Evolutionary conservation across 176 grass and related monocot species (phyloP), one percentile per base, ranked within the genome.

Genomic region (Avena atlantica): DNA sequence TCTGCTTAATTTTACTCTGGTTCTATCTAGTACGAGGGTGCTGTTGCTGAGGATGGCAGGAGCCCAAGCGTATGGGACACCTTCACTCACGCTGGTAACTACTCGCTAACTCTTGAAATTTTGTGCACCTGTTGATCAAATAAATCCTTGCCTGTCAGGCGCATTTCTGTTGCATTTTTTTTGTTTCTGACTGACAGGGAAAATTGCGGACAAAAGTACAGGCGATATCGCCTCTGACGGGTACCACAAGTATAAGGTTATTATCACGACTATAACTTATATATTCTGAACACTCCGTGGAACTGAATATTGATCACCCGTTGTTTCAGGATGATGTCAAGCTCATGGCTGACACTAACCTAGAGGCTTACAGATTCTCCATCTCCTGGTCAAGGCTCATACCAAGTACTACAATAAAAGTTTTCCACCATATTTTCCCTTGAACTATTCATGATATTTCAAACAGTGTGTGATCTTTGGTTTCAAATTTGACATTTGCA

Each of bases 371-470:
- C 44, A 89, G 87, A 68, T 91, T 96, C 69, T 96, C 94, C 73
- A 96, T 96, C 50, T 89, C 94, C 20, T 96, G 94, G 94, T 53
- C 94, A 58, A 93, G 91, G 84, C 89, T 96, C 86, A 83, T 96
- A 19, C 91, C 94, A 42, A 42, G 40, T 40, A 40, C 37, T 40
- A 6, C 37, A 6, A 40, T 3, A 6, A 40, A 40, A 40, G 4
- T 5, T 40, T 5, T 40, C 37, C 37, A 40, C 37, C 0, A 40
- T 40, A 6, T 40, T 40, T 40, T 40, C 4, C 37, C 37, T 40
- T 6, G 4, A 40, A 40, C 4, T 40, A 40, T 40, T 40, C 37
- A 4, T 6, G 5, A 6, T 40, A 6, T 40, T 42, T 42, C 40
- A 8, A 42, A 42, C 40, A 5, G 40, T 42, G 40, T 42, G 40